phyloP scores from a whole-genome alignment of 164 flowering plant species.

The Akebia trifoliata region DNA sequence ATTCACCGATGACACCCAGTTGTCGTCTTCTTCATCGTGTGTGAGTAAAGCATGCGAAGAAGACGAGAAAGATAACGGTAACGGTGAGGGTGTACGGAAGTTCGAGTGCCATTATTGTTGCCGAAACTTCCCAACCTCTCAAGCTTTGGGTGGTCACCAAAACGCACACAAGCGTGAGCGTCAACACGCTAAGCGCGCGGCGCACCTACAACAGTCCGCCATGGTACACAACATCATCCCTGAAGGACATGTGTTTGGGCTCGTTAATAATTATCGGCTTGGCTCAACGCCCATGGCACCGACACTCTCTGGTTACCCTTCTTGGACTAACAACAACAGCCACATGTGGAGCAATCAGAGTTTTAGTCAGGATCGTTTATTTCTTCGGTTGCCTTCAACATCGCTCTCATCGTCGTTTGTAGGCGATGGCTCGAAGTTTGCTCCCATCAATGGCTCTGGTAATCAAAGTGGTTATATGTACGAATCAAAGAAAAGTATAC shows the following conservation, averaged over 20 bases:
- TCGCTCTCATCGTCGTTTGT: constrained; percentile 6
- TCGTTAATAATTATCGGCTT: constrained; percentile 37
- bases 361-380: constrained; percentile 24
- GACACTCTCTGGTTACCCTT: constrained; percentile 22
- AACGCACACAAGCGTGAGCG: constrained; percentile 94
- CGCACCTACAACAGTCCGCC: constrained; percentile 74
- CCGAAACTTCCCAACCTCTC: constrained; percentile 88
- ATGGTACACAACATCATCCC: constrained; percentile 37
- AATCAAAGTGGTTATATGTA: too few species aligned
- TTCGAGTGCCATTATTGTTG: constrained; percentile 94
- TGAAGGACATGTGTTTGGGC: too few species aligned
- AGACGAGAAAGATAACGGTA: constrained; percentile 12
- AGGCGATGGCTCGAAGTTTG: too few species aligned
- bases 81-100: constrained; percentile 23
- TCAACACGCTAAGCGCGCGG: constrained; percentile 82
- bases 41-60: constrained; percentile 21
- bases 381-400: constrained; percentile 6
- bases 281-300: constrained; percentile 18
- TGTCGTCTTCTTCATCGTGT: constrained; percentile 22
- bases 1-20: constrained; percentile 23
- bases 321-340: too few species aligned
- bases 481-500: constrained; percentile 31
- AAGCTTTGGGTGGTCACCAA: constrained; percentile 94
- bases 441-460: too few species aligned
- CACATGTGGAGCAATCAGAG: constrained; percentile 45